These are phyloP conservation scores for Claviceps sp. DNA, from an alignment of 2,329 filamentous ascomycete genomes.

Conservation along the genomic window DNA sequence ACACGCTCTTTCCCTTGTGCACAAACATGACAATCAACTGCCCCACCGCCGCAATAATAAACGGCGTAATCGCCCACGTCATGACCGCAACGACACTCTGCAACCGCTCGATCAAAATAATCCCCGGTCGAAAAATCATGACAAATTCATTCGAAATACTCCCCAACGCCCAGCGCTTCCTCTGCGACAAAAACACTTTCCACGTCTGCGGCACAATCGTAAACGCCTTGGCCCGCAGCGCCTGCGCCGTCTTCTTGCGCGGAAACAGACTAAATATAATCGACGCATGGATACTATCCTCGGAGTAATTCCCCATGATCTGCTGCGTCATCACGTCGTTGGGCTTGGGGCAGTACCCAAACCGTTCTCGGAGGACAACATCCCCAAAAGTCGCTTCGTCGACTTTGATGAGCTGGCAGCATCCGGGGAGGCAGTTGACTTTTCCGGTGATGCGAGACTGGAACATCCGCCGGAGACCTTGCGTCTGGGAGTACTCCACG, in stretches of 20 bases:
- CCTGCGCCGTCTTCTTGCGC: constrained; percentile 30
- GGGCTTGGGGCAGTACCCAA: constrained; percentile 35
- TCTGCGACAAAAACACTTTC: constrained; percentile 34
- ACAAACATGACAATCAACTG: constrained; percentile 23
- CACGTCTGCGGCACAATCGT: constrained; percentile 31
- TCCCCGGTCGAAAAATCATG: constrained; percentile 30
- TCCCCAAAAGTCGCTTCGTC: constrained; percentile 36
- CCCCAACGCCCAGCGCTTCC: constrained; percentile 34
- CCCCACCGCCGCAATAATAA: constrained; percentile 27
- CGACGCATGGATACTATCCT: constrained; percentile 35
- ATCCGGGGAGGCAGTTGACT: constrained; percentile 34
- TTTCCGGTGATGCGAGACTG: constrained; percentile 36
- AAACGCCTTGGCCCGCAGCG: constrained; percentile 31
- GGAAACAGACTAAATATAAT: constrained; percentile 34
- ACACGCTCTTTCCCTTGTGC: constrained; percentile 18
- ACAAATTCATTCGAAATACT: constrained; percentile 36
- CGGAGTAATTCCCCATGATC: constrained; percentile 34
- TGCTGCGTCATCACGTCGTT: constrained; percentile 34
- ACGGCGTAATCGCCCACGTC: constrained; percentile 32
- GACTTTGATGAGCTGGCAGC: constrained; percentile 35
- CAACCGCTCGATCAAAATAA: constrained; percentile 28
- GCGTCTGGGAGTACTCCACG: constrained; percentile 34
- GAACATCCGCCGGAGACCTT: constrained; percentile 33
- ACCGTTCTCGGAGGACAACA: constrained; percentile 29
- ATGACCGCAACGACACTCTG: constrained; percentile 32